Percentiles rank a stretch among this genome's conserved stretches.
phyloP scores from a whole-genome alignment of 768 basidiomycete genomes.

The Suillus alpinus region DNA sequence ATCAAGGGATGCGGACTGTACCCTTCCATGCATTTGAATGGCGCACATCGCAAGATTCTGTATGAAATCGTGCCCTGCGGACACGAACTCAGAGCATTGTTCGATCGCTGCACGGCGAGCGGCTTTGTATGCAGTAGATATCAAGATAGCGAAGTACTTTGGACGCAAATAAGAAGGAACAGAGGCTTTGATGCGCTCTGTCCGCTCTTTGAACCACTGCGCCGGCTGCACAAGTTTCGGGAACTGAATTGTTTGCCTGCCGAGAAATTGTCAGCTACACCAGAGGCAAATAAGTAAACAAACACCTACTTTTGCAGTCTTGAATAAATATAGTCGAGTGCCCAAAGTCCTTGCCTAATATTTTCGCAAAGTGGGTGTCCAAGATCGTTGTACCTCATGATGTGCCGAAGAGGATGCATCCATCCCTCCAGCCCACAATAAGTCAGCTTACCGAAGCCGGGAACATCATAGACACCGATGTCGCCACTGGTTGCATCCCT shows the following conservation, averaged over 20 bases:
- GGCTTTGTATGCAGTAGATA: slow-evolving; percentile 91
- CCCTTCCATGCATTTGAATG: slow-evolving; percentile 88
- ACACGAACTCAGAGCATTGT: slow-evolving; percentile 85
- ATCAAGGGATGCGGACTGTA: slow-evolving; percentile 87
- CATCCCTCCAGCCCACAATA: slow-evolving; percentile 98
- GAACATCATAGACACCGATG: slow-evolving; percentile 81
- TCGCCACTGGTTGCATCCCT: slow-evolving; percentile 80
- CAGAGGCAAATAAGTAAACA: slow-evolving; percentile 7
- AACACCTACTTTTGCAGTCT: slow-evolving; percentile 66
- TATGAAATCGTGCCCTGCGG: slow-evolving; percentile 82
- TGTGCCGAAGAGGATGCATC: slow-evolving; percentile 84
- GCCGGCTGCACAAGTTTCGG: slow-evolving; percentile 71
- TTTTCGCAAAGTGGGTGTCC: slow-evolving; percentile 91
- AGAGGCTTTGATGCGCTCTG: slow-evolving; percentile 70
- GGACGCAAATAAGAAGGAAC: slow-evolving; percentile 89
- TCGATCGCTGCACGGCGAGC: slow-evolving; percentile 80
- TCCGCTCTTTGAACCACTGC: slow-evolving; percentile 85
- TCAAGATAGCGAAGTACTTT: slow-evolving; percentile 91
- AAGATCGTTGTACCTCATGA: slow-evolving; percentile 89
- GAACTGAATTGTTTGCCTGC: slow-evolving; percentile 57
- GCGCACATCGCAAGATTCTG: slow-evolving; percentile 85
- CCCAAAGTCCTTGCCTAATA: slow-evolving; percentile 86
- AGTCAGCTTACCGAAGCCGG: slow-evolving; percentile 66
- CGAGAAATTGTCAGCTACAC: slow-evolving; percentile 7
- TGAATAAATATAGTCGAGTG: slow-evolving; percentile 79